Base-by-base conservation (phyloP, 352 stramenopile species). In the Globisporangium spinosum region DNA sequence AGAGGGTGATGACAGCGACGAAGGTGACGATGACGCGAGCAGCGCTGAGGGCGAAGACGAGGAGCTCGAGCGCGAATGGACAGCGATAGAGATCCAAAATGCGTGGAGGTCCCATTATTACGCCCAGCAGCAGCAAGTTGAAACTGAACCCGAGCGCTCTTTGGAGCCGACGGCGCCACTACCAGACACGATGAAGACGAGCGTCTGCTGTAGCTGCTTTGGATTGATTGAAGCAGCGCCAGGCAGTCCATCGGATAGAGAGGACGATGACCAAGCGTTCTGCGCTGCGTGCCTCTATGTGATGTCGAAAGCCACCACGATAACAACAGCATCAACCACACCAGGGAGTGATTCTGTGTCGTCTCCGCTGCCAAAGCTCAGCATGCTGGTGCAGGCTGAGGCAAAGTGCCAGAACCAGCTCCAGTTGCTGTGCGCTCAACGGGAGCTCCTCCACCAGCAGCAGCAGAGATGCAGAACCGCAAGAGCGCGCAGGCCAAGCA, bases 321-420 rank as follows among this genome's bases (percentile, higher is more conserved):
- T 43, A 13, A 22, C 4, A 5, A 49, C 63, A 20, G 47, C 64
- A 1, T 15, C 27, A 5, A 56, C 51, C 56, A 20, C 38, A 35
- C 17, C 27, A 62, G 34, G 35, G 38, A 59, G 32, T 13, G 5
- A 60, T 27, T 43, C 61, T 27, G 53, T 57, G 13, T 23, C 32
- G 51, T 80, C 74, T 20, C 62, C 78, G 4, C 57, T 88, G 56
- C 72, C 82, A 2, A 89, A 84, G 49, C 67, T 89, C 23, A 82
- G 71, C 58, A 57, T 77, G 15, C 72, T 90, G 4, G 73, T 87
- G 54, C 81, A 85, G 60, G 80, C 75, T 2, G 78, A 90, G 55
- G 79, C 77, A 27, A 82, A 83, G 65, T 87, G 80, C 49, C 75
- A 87, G 25, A 72, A 79, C 22, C 82, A 90, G 61, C 62, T 90